Evolutionary conservation across 495 filamentous ascomycete genomes (phyloP), one percentile per base, ranked within the genome.

Genomic region (Tuber aestivum): DNA sequence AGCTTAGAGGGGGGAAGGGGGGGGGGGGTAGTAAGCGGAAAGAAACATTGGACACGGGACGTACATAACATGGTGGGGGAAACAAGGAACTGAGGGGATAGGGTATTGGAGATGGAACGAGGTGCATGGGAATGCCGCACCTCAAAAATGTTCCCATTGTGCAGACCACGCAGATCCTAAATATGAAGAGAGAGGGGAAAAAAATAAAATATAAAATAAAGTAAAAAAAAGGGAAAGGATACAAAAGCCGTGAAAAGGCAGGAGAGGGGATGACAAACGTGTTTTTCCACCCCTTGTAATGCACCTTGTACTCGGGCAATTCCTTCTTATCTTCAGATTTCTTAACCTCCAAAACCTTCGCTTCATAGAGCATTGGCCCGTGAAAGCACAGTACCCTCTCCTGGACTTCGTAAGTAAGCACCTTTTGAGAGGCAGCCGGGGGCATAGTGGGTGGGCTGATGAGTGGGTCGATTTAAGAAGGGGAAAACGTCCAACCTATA

Each of bases 251-350:
- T 4, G 8, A 32, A 20, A 65, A 20, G 20, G 3, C 32, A 65
- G 56, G 27, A 65, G 35, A 27, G 56, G 56, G 27, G 27, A 18
- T 32, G 27, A 92, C 91, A 84, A 86, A 93, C 90, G 94, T 97
- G 83, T 93, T 93, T 86, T 99, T 99, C 95, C 95, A 98, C 76
- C 95, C 95, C 84, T 97, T 97, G 86, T 99, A 99, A 84, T 99
- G 95, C 70, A 99, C 93, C 77, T 92, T 92, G 83, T 95, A 99
- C 82, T 92, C 89, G 76, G 88, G 92, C 65, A 90, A 88, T 70
- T 91, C 92, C 80, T 92, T 92, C 84, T 90, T 90, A 84, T 93
- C 91, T 37, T 88, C 84, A 69, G 88, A 87, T 72, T 90, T 87
- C 74, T 87, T 87, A 44, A 88, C 84, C 68, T 97, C 95, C 48